Base-by-base conservation (phyloP, 2,329 filamentous ascomycete genomes). In the Neonectria punicea region DNA sequence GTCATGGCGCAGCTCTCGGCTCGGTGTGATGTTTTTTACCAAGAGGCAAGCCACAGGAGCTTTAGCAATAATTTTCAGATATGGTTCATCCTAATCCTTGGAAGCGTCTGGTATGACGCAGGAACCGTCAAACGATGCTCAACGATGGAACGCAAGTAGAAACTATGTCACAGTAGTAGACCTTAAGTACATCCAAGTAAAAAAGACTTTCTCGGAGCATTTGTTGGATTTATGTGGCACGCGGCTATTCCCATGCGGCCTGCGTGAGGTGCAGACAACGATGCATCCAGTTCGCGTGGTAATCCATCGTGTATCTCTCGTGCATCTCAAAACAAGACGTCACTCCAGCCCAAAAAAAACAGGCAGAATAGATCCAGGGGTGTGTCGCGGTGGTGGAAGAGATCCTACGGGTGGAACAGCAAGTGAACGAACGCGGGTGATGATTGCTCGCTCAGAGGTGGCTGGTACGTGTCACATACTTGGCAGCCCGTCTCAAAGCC, bases 311-410 rank as follows among this genome's bases (percentile, higher is more conserved):
- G 20, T 20, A 20, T 20, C 20, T 20, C 20, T 20, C 20, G 43
- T 9, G 9, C 36, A n/a, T 39, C 22, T 30, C 22, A 43, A 46
- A 50, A 58, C 51, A 47, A 47, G n/a, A 56, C 61, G 61, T 53
- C 28, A 51, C 51, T 56, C 28, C 36, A 53, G 39, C 34, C 36
- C 61, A 51, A 36, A 28, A 36, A 28, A 43, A 46, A 18, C 44
- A 54, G 18, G 51, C 22, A 43, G 44, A 14, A 14, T 44, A 49
- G 18, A 43, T 25, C 39, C 20, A 46, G 46, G 53, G 53, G 16
- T 14, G 54, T 60, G 54, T 60, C 25, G 43, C 44, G 14, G 43
- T 46, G 43, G 18, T 43, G 28, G 43, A 56, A 34, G 34, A 20
- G 4, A 32, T 39, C 34, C 16, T 34, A 30, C 18, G 56, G 32